Percentiles rank a stretch among this genome's conserved stretches.
phyloP scores from a whole-genome alignment of 441 rosid species.

The Jatropha podagrica region DNA sequence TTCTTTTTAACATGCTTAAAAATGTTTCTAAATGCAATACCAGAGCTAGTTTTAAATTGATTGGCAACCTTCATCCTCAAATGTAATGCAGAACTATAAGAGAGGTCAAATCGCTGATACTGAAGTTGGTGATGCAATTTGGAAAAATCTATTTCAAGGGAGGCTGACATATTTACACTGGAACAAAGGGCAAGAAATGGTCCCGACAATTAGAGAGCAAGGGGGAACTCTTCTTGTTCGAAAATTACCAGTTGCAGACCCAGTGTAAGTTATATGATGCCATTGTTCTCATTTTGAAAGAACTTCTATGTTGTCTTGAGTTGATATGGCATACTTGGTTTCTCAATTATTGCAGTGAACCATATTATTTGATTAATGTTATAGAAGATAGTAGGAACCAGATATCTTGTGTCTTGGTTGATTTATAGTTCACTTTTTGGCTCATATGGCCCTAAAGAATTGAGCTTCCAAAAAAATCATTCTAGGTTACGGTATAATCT shows the following conservation, averaged over 20 bases:
- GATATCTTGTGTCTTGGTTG: not conserved
- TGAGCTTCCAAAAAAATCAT: not conserved
- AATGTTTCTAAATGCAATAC: slow-evolving; percentile 2
- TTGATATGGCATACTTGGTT: slow-evolving; percentile 4
- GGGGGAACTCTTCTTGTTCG: slow-evolving; percentile 88
- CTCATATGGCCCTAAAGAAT: not conserved
- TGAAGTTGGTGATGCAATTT: slow-evolving; percentile 50
- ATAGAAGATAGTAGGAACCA: slow-evolving; percentile 4
- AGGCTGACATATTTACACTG: slow-evolving; percentile 75
- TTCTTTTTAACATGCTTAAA: not conserved
- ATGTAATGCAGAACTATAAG: slow-evolving; percentile 56
- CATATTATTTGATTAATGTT: not conserved
- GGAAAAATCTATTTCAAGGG: slow-evolving; percentile 72
- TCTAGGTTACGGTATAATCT: not conserved
- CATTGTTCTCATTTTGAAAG: slow-evolving; percentile 9
- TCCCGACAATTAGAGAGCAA: slow-evolving; percentile 55
- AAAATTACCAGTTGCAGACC: slow-evolving; percentile 66
- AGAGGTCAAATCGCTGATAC: slow-evolving; percentile 53
- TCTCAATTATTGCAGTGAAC: slow-evolving; percentile 3
- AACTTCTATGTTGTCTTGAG: not conserved
- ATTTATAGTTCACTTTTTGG: not conserved
- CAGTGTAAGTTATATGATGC: slow-evolving; percentile 41
- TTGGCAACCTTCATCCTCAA: slow-evolving; percentile 19
- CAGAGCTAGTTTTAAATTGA: slow-evolving; percentile 16
- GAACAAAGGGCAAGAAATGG: slow-evolving; percentile 69